Evolutionary conservation across 176 grass and related monocot species (phyloP).

Genomic region (Rhynchospora breviuscula): DNA sequence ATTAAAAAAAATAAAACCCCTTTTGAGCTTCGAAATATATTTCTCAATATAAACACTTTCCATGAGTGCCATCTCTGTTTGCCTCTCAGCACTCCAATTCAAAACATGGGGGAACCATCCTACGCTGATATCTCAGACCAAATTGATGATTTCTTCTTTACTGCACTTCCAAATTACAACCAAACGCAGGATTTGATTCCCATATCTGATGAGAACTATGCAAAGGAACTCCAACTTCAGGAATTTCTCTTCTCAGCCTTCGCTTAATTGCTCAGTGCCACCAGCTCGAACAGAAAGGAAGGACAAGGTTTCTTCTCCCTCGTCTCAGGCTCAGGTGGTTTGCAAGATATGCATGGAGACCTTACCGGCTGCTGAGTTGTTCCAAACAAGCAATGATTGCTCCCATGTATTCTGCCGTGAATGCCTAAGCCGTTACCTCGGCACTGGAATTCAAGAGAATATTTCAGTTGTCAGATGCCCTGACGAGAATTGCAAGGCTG

Average conservation of each 20-base stretch:
- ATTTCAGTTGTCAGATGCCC: constrained; percentile 34
- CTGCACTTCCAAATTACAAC: constrained; percentile 24
- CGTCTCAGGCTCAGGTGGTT: neutral
- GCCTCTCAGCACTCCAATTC: neutral
- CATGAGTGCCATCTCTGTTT: no score
- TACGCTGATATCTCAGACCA: constrained; percentile 12
- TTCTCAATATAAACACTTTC: no score
- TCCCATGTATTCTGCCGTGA: constrained; percentile 49
- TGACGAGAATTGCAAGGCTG: constrained; percentile 35
- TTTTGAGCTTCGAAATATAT: no score
- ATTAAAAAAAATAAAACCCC: no score
- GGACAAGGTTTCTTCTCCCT: neutral
- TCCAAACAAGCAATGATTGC: constrained; percentile 29
- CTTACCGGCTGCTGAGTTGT: constrained; percentile 2
- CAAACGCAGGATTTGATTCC: constrained; percentile 40
- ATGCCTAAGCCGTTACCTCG: constrained; percentile 43
- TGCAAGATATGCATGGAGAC: constrained; percentile 76
- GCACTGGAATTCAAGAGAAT: constrained; percentile 37
- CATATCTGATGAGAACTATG: constrained; percentile 65
- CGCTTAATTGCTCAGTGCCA: neutral
- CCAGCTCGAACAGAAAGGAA: neutral
- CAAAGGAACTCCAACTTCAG: constrained; percentile 52
- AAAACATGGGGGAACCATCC: constrained; percentile 26
- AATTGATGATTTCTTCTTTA: constrained; percentile 61
- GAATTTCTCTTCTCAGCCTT: constrained; percentile 44